Evolutionary conservation across 1,139 yeast species (phyloP), one percentile per base, ranked within the genome.

Genomic region (Blastobotrys raffinosifermentans): DNA sequence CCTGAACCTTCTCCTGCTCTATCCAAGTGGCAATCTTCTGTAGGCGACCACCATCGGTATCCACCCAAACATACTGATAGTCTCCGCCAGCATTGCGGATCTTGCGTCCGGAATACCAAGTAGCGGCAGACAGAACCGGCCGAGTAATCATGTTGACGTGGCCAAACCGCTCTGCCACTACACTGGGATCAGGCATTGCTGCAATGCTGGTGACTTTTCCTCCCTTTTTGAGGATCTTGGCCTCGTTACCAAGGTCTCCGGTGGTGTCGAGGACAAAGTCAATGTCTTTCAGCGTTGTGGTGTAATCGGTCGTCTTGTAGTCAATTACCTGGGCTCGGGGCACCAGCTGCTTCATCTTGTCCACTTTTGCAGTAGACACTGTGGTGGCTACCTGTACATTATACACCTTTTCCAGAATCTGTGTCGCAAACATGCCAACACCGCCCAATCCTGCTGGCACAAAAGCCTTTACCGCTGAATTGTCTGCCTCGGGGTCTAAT

Each of bases 361-460:
- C 41, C 8, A 38, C 37, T 11, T 38, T 38, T 9, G 25, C 19
- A 10, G 41, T 38, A 11, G 41, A 38, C 3, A 38, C 39, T 2
- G 41, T 38, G 19, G 39, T 38, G 19, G 31, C 26, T 13, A 38
- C 39, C n/a, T 32, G 31, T 11, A 38, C 27, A 3, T 31, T 31
- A 15, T 23, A 25, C 5, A 38, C 34, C 14, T 38, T 38, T 3
- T 15, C 18, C 26, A 38, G 19, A 1, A 38, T 31, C 19, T 38
- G 41, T 14, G 31, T 26, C 2, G 41, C 36, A 23, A 26, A 35
- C 15, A 15, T 25, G 5, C 41, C 41, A 14, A 31, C 35, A 11
- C 41, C 41, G 7, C 41, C 41, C 9, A 38, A 19, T 4, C 37
- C 41, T 3, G 41, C 41, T 18, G 41, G 39, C 11, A 38, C 41